Evolutionary conservation across 108 stramenopile genomes (phyloP), one percentile per base, ranked within the genome.

Genomic region (Pinguiococcus pyrenoidosus): DNA sequence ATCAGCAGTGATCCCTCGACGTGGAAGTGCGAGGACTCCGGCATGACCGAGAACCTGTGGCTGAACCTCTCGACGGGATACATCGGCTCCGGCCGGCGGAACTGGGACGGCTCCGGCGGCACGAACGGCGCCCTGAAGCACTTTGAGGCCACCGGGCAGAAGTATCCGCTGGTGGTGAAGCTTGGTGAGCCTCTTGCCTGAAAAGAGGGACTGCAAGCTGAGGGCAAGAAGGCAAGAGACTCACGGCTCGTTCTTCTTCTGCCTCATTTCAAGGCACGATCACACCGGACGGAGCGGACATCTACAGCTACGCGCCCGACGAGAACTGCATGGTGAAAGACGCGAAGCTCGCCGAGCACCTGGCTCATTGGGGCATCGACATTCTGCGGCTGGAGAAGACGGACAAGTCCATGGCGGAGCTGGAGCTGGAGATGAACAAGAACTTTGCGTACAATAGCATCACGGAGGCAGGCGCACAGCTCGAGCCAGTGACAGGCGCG

Each of bases 51-150:
- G 35, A 95, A 99, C 77, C 56, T 99, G 17, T 99, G 97, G 97
- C 64, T 99, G 32, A 99, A 99, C 67, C 76, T 99, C 7, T 75
- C 72, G 24, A 87, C 87, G 47, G 93, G 96, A 6, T 94, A 78
- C 67, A 85, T 96, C 59, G 93, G 92, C 1, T 92, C 92, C 14
- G 97, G 94, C 8, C 70, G 97, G 21, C 85, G 85, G 63, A 85
- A 99, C 45, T 92, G 91, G 92, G 94, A 92, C 54, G 97, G 92
- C 9, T 72, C 79, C 36, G 91, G 88, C 24, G 97, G 97, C 7
- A 74, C 84, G 14, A 85, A 88, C 37, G 90, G 90, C 4, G 97
- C 93, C 4, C 63, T 99, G 37, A 77, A 85, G 74, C 94, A 96
- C 72, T 99, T 74, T 59, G 55, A 79, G 30, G 85, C 79, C 51